Conservation (phyloP, 805 yeast genomes). For the Wickerhamomyces canadensis region DNA sequence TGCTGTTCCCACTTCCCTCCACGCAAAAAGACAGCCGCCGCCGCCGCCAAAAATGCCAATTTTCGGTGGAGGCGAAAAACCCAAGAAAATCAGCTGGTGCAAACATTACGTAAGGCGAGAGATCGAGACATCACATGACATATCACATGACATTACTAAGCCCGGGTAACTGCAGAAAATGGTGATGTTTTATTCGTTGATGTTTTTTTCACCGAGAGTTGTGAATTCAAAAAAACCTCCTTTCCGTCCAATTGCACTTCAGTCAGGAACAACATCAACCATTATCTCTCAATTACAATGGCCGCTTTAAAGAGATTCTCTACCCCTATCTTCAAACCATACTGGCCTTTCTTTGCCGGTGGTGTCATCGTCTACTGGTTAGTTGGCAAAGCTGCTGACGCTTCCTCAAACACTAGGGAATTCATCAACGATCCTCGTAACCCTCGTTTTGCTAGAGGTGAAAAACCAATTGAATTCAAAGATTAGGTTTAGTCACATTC, state of each 20-base stretch:
- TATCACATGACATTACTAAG: neutral
- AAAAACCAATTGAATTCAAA: constrained; percentile 37
- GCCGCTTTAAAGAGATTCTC: constrained; percentile 36
- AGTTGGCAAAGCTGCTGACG: constrained; percentile 62
- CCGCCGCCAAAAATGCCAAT: neutral
- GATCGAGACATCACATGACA: neutral
- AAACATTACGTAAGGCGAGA: too few relatives aligned
- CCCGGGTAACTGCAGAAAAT: too few relatives aligned
- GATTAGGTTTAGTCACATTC: constrained; percentile 5
- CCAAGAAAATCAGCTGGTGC: neutral
- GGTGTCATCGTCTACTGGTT: constrained; percentile 71
- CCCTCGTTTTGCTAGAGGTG: constrained; percentile 75
- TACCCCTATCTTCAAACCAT: constrained; percentile 50
- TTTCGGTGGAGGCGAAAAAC: neutral
- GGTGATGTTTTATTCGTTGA: constrained; percentile 1
- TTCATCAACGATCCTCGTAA: constrained; percentile 94
- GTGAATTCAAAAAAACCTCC: constrained; percentile 5
- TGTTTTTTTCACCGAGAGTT: too few relatives aligned
- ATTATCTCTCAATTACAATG: too few relatives aligned
- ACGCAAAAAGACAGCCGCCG: neutral
- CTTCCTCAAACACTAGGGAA: constrained; percentile 68
- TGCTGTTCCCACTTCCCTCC: neutral
- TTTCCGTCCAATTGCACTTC: too few relatives aligned
- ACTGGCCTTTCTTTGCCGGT: constrained; percentile 88
- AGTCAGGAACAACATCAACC: too few relatives aligned